A percentile compares a stretch with the other conserved stretches of the same genome.
Conservation (phyloP, 306 rosid species). For the Bauhinia variegata region DNA sequence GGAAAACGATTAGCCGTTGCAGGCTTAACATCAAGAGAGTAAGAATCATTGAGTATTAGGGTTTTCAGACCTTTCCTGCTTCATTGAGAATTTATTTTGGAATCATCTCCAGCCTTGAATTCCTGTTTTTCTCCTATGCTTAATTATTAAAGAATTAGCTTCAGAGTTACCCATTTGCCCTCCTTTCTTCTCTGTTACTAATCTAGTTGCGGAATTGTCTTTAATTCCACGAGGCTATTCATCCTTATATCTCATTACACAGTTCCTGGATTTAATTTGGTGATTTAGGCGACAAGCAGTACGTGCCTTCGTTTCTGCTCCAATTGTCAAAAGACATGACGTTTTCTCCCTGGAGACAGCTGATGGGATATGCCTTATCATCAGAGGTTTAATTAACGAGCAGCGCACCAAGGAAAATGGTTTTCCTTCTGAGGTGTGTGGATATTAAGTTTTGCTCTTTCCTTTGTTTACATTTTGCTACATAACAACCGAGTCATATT, state of each 20-base stretch:
- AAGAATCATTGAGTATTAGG: constrained; percentile 32
- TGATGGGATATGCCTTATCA: constrained; percentile 54
- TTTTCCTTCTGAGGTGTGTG: constrained; percentile 59
- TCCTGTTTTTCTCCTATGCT: not conserved
- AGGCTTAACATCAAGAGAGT: constrained; percentile 59
- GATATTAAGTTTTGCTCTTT: not conserved
- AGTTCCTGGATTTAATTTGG: too few relatives aligned
- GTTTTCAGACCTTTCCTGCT: constrained; percentile 3
- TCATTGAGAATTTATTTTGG: too few relatives aligned
- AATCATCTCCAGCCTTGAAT: not conserved
- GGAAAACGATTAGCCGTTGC: constrained; percentile 63
- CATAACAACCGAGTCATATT: not conserved
- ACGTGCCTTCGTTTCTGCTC: constrained; percentile 67
- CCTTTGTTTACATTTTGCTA: not conserved
- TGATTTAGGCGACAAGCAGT: constrained; percentile 51
- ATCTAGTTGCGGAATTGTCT: not conserved
- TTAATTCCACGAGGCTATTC: not conserved
- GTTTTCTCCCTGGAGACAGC: constrained; percentile 62
- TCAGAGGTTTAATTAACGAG: constrained; percentile 60
- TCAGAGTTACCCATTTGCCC: too few relatives aligned
- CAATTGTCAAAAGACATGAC: constrained; percentile 57
- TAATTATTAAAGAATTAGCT: not conserved
- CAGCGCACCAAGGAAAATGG: constrained; percentile 57
- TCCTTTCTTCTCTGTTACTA: not conserved
- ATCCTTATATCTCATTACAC: not conserved